These are phyloP conservation scores for Emergomyces pasteurianus DNA, from an alignment of 2,329 filamentous ascomycete genomes.

Conservation along the genomic window DNA sequence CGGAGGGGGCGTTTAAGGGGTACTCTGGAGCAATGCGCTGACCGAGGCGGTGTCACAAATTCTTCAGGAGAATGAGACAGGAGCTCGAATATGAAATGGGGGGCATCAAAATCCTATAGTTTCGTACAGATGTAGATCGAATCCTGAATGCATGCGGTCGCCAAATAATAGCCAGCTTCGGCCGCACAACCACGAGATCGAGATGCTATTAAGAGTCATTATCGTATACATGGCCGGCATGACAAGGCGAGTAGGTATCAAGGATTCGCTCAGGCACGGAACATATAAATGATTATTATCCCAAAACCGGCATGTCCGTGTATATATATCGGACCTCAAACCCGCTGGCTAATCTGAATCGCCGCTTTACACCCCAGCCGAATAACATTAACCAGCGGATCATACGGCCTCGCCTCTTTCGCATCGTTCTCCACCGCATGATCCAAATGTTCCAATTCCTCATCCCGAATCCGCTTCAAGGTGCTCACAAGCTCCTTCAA, in stretches of 20 bases:
- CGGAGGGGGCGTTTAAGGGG: no score
- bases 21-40: no score
- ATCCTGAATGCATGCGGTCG: background rate
- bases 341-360: conserved; percentile 64
- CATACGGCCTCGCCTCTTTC: conserved; percentile 79
- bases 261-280: background rate
- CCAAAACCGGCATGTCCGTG: background rate
- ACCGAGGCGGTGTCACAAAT: no score
- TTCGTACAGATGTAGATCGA: background rate
- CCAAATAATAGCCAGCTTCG: background rate
- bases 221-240: background rate
- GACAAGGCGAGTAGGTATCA: background rate
- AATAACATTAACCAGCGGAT: conserved; percentile 76
- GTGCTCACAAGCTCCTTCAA: conserved; percentile 59
- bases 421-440: conserved; percentile 90
- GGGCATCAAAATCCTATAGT: background rate
- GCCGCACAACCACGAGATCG: background rate
- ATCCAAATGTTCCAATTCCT: conserved; percentile 93
- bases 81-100: no score
- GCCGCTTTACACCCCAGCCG: conserved; percentile 81
- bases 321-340: conserved; percentile 18
- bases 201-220: background rate
- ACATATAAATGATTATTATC: background rate
- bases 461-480: conserved; percentile 75
- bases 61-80: no score